Evolutionary conservation across 352 stramenopile genomes (phyloP), one percentile per base, ranked within the genome.

Genomic region (Globisporangium apiculatum): DNA sequence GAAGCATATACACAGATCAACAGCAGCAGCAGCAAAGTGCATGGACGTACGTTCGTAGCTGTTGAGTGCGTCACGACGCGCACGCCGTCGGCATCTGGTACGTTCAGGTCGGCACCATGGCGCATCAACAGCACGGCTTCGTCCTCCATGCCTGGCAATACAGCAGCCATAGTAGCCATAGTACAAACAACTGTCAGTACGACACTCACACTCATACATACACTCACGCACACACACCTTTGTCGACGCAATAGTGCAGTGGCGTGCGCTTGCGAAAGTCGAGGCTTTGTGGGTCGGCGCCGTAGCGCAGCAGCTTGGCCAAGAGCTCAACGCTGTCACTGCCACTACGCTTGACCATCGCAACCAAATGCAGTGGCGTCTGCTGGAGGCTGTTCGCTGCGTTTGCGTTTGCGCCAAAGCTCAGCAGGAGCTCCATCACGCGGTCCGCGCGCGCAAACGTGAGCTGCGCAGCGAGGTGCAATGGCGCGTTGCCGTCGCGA

Each of bases 221-320:
- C 15, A 9, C 38, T 31, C 24, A 86, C 11, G 40, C 40, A 75
- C 73, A 73, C 65, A 3, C 52, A 89, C 82, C 80, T 76, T 85
- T 86, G 46, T 89, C 82, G 52, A 86, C 79, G 41, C 76, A 86
- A 53, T 91, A 89, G 41, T 91, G 80, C 15, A 93, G 51, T 7
- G 83, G 73, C 9, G 80, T 89, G 43, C 82, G 82, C 72, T 88
- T 90, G n/a, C 86, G 47, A 47, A 89, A 76, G 47, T 89, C 81
- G 15, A 78, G 59, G 51, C 77, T 67, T 15, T 72, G 68, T 1
- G 78, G 72, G 37, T 88, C 76, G 7, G 69, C 77, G 5, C 69
- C 73, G 58, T 88, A 72, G 5, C 76, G 71, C 51, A 92, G 50
- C 3, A 92, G 65, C 9, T 76, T 89, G 50, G 81, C 67, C 65